A percentile compares a stretch with the other conserved stretches of the same genome.
Evolutionary conservation across 495 filamentous ascomycete genomes (phyloP).

Genomic region (Tuber magnatum): DNA sequence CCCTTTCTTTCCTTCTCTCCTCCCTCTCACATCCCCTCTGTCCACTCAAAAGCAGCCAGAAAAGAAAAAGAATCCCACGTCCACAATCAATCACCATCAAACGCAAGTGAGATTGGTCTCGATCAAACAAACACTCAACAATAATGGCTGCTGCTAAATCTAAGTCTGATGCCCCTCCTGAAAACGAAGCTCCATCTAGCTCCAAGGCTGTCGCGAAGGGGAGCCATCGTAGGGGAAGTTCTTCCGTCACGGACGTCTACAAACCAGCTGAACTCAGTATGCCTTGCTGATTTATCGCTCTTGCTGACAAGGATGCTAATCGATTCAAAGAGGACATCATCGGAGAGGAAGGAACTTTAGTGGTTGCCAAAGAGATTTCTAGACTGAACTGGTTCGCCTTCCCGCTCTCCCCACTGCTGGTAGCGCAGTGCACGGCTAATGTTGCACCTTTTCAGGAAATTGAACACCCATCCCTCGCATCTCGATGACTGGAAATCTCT

Average conservation of each 20-base stretch:
- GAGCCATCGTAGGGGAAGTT: slow-evolving; percentile 36
- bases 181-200: slow-evolving; percentile 19
- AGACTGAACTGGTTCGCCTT: slow-evolving; percentile 36
- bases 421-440: neutral
- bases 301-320: slow-evolving; percentile 11
- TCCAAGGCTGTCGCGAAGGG: slow-evolving; percentile 25
- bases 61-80: slow-evolving; percentile 15
- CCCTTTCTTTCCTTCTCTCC: slow-evolving; percentile 16
- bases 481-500: slow-evolving; percentile 38
- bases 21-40: slow-evolving; percentile 13
- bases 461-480: slow-evolving; percentile 37
- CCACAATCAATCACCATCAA: slow-evolving; percentile 12
- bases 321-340: slow-evolving; percentile 26
- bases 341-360: slow-evolving; percentile 34
- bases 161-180: slow-evolving; percentile 18
- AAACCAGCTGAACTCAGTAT: slow-evolving; percentile 39
- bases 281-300: slow-evolving; percentile 5
- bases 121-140: slow-evolving; percentile 6
- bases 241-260: slow-evolving; percentile 36
- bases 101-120: slow-evolving; percentile 1
- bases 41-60: slow-evolving; percentile 24
- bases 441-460: slow-evolving; percentile 25
- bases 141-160: slow-evolving; percentile 31
- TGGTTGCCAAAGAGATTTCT: slow-evolving; percentile 34
- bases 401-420: neutral